phyloP scores from a whole-genome alignment of 2,329 filamentous ascomycete genomes.

The Aspergillus neotritici region DNA sequence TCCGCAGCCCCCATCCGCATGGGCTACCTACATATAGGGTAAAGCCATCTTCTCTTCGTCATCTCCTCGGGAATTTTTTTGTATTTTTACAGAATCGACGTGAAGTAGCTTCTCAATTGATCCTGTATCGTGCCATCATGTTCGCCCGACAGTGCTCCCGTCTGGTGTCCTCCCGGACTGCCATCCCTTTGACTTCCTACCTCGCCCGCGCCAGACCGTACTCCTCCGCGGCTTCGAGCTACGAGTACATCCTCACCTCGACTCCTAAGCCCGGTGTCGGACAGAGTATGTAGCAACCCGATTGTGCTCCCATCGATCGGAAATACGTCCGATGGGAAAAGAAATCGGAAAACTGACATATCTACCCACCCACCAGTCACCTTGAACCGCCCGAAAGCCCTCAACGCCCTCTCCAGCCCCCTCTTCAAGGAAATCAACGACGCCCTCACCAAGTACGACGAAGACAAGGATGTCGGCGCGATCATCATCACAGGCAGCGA shows the following conservation, averaged over 20 bases:
- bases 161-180: conserved; percentile 54
- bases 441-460: conserved; percentile 65
- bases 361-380: conserved; percentile 63
- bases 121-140: conserved; percentile 23
- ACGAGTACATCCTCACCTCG: conserved; percentile 78
- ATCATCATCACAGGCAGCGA: conserved; percentile 84
- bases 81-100: too few species aligned
- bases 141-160: conserved; percentile 50
- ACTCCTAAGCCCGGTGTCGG: conserved; percentile 84
- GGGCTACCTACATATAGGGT: conserved; percentile 2
- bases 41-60: background rate
- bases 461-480: conserved; percentile 62
- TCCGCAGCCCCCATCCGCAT: too few species aligned
- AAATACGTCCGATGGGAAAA: background rate
- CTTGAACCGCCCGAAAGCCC: conserved; percentile 86
- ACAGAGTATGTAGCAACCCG: conserved; percentile 57
- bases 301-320: background rate
- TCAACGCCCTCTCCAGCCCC: conserved; percentile 88
- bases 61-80: conserved; percentile 1
- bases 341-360: background rate
- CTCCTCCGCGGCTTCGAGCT: conserved; percentile 47
- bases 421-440: conserved; percentile 86
- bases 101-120: too few species aligned
- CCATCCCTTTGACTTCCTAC: conserved; percentile 33
- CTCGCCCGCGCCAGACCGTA: conserved; percentile 32